Evolutionary conservation across 345 rosid genomes (phyloP).

Genomic region (Lepidium didymum): DNA sequence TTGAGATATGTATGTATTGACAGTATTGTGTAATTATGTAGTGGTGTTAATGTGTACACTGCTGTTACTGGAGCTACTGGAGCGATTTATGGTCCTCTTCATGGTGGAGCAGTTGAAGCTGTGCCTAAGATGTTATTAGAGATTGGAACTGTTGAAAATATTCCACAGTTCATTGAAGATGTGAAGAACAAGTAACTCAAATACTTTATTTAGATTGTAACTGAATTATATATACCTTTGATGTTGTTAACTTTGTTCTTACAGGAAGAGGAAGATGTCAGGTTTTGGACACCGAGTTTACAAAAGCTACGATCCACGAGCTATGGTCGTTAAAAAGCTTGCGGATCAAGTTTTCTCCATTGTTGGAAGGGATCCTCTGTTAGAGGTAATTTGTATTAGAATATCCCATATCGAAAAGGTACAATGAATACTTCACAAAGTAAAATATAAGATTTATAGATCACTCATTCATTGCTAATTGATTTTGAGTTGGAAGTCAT

Average conservation of each 20-base stretch:
- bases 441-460: too few relatives aligned
- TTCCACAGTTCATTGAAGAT: slow-evolving; percentile 72
- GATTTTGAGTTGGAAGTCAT: slow-evolving; percentile 26
- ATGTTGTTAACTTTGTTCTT: neutral
- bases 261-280: slow-evolving; percentile 80
- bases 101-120: slow-evolving; percentile 96
- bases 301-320: slow-evolving; percentile 91
- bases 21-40: slow-evolving; percentile 23
- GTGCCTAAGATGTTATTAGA: slow-evolving; percentile 83
- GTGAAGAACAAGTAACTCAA: slow-evolving; percentile 68
- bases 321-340: slow-evolving; percentile 68
- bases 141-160: slow-evolving; percentile 81
- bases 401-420: slow-evolving; percentile 8
- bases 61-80: slow-evolving; percentile 94
- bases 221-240: neutral
- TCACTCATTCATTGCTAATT: too few relatives aligned
- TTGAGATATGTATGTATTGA: neutral
- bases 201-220: neutral
- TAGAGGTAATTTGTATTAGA: slow-evolving; percentile 47
- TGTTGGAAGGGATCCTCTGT: slow-evolving; percentile 91
- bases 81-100: slow-evolving; percentile 91
- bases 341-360: slow-evolving; percentile 92
- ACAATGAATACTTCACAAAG: too few relatives aligned
- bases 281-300: slow-evolving; percentile 97
- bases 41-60: slow-evolving; percentile 90